A percentile compares a stretch with the other conserved stretches of the same genome.
Evolutionary conservation across 441 rosid genomes (phyloP).

Genomic region (Lepidium campestre): DNA sequence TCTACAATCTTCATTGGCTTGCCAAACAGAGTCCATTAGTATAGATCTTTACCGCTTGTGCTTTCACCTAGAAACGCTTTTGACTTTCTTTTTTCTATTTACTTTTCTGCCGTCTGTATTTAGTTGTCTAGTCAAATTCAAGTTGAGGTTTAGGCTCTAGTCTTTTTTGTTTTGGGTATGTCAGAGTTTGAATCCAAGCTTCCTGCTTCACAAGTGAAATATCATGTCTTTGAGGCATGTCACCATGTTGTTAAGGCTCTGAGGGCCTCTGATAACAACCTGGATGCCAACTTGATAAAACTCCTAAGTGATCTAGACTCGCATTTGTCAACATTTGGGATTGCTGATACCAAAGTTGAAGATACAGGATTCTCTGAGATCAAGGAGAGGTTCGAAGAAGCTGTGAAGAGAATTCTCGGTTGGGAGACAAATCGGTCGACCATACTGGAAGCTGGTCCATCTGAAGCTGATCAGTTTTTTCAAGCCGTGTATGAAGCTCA

Average conservation of each 20-base stretch:
- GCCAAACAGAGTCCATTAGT: slow-evolving; percentile 7
- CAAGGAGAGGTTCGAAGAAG: slow-evolving; percentile 36
- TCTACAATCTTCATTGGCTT: neutral
- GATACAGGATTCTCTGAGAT: slow-evolving; percentile 29
- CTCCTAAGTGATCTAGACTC: slow-evolving; percentile 46
- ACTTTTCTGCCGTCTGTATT: neutral
- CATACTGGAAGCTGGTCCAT: slow-evolving; percentile 56
- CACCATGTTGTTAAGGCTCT: slow-evolving; percentile 55
- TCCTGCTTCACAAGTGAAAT: slow-evolving; percentile 12
- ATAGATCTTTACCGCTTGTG: neutral
- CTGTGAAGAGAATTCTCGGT: slow-evolving; percentile 38
- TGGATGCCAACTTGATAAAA: slow-evolving; percentile 46
- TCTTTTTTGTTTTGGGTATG: slow-evolving; percentile 16
- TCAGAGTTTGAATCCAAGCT: slow-evolving; percentile 20
- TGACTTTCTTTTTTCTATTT: neutral
- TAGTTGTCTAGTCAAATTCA: neutral
- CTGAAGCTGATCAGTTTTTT: slow-evolving; percentile 42
- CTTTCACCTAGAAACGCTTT: slow-evolving; percentile 2
- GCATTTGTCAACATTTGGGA: slow-evolving; percentile 45
- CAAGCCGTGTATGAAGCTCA: slow-evolving; percentile 48
- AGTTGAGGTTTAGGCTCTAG: slow-evolving; percentile 5
- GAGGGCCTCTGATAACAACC: slow-evolving; percentile 50
- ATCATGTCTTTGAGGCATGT: slow-evolving; percentile 39
- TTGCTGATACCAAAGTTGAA: slow-evolving; percentile 23
- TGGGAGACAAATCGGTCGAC: slow-evolving; percentile 51